Evolutionary conservation across 2,329 filamentous ascomycete genomes (phyloP), one percentile per base, ranked within the genome.

Genomic region (Corinectria fuckeliana): DNA sequence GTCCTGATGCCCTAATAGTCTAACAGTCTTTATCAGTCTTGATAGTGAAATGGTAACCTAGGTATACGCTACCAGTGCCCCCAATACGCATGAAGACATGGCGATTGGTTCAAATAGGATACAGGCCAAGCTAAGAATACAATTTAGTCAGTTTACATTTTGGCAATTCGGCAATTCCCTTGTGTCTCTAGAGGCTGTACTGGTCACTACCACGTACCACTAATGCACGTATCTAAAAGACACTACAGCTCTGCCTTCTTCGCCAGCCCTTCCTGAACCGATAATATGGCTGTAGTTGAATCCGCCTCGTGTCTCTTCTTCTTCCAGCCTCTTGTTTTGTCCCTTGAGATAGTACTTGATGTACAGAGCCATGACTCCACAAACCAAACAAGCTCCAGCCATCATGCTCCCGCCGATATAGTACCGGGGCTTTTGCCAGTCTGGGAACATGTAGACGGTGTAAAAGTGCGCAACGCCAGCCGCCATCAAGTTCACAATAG

Each of bases 401-500:
- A 73, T 70, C 41, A 71, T 64, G 8, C 51, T 58, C 8, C 66
- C 70, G 9, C 71, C 73, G n/a, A 63, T 65, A 39, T 71, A 71
- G 56, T 73, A 73, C 13, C 68, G 50, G 18, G 71, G 71, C 57
- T 71, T 69, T 47, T 73, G 69, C 55, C 55, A 63, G 36, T 72
- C 71, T 0, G 69, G 69, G 52, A 73, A 72, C 69, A 72, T 71
- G 63, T 72, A 73, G 14, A 58, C 55, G 5, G 71, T 73, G 52
- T 72, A 72, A 16, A 72, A 72, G 48, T 71, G 71, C 0, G 66
- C 55, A n/a, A 57, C 55, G 10, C 55, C 55, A 20, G 55, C 55
- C 4, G 48, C 55, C 55, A 57, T 57, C 2, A 57, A 16, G 5
- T 57, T 57, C 30, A 57, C 32, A 34, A 57, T 57, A 25, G 55